phyloP scores from a whole-genome alignment of 345 rosid genomes.

The Camelina laxa region DNA sequence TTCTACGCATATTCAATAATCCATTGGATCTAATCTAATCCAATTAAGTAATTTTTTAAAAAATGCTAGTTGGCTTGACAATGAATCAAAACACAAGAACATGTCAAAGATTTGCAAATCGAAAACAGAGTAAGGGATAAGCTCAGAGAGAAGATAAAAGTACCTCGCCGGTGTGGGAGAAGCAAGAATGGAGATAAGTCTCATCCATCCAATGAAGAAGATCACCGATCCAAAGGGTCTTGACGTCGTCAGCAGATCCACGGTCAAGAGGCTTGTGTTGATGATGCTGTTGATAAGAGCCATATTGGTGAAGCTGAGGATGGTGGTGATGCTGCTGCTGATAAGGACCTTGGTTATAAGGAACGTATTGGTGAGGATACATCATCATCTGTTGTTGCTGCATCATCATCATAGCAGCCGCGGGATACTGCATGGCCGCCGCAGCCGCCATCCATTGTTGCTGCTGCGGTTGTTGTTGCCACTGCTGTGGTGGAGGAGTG shows the following conservation, averaged over 20 bases:
- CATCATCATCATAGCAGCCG: constrained; percentile 91
- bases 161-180: constrained; percentile 81
- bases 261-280: constrained; percentile 47
- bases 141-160: background rate
- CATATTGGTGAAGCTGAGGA: constrained; percentile 35
- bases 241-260: constrained; percentile 62
- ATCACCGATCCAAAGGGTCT: constrained; percentile 88
- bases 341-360: constrained; percentile 52
- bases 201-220: constrained; percentile 96
- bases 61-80: constrained; percentile 13
- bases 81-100: constrained; percentile 27
- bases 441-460: constrained; percentile 65
- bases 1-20: constrained; percentile 30
- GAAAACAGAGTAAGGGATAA: constrained; percentile 42
- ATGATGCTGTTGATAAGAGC: constrained; percentile 40
- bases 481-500: constrained; percentile 45
- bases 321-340: constrained; percentile 7
- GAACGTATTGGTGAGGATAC: constrained; percentile 84
- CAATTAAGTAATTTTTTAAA: background rate
- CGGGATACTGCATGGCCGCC: constrained; percentile 76
- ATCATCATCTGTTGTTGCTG: constrained; percentile 92
- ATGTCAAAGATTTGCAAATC: constrained; percentile 7
- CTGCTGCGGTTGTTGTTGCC: constrained; percentile 49
- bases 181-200: constrained; percentile 74
- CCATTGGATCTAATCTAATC: constrained; percentile 37